These are phyloP conservation scores for Penicillium soppii DNA, from an alignment of 495 filamentous ascomycete species.

Conservation along the genomic window DNA sequence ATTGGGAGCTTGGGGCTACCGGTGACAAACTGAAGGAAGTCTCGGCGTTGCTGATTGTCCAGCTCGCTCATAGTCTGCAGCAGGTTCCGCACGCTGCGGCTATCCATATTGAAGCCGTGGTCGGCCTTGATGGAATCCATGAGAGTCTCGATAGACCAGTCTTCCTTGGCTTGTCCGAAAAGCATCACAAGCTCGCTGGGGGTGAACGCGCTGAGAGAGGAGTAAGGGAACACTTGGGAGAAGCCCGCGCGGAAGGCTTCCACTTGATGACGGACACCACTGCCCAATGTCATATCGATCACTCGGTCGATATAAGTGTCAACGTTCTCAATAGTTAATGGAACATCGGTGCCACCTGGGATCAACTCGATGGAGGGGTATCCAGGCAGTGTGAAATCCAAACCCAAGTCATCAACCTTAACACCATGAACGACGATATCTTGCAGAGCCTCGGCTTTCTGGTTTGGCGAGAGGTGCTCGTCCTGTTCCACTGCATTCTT, in stretches of 20 bases:
- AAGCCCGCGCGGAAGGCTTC: conserved; percentile 91
- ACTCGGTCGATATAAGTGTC: conserved; percentile 84
- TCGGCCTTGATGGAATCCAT: conserved; percentile 99
- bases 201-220: conserved; percentile 89
- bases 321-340: conserved; percentile 87
- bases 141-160: conserved; percentile 95
- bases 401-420: conserved; percentile 77
- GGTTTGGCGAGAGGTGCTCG: conserved; percentile 55
- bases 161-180: conserved; percentile 91
- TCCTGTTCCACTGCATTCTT: conserved; percentile 81
- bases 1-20: conserved; percentile 98
- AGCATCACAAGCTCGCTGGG: conserved; percentile 95
- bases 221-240: conserved; percentile 94
- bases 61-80: conserved; percentile 96
- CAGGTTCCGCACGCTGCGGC: conserved; percentile 91
- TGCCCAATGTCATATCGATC: conserved; percentile 85
- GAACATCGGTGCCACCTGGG: conserved; percentile 65
- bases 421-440: conserved; percentile 71
- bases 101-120: conserved; percentile 99
- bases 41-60: conserved; percentile 68
- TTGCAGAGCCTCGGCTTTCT: conserved; percentile 68
- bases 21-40: conserved; percentile 97
- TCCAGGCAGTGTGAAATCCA: conserved; percentile 94
- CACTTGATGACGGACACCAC: conserved; percentile 82
- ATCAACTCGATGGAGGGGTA: conserved; percentile 88